These are phyloP conservation scores for Debaryomyces maramus DNA, from an alignment of 805 yeast species.

Conservation along the genomic window DNA sequence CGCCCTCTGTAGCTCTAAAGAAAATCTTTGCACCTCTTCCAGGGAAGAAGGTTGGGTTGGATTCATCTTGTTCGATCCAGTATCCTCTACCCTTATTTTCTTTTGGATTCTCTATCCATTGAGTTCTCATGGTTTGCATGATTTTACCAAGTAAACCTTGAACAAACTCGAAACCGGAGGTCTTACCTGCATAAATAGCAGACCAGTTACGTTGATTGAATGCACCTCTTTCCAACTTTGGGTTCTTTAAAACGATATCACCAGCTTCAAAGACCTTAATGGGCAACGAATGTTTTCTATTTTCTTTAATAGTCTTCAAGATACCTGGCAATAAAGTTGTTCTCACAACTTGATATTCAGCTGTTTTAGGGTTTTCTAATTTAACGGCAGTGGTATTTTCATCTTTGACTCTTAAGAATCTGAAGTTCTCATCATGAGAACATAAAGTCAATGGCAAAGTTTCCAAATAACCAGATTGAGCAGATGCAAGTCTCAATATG, in stretches of 20 bases:
- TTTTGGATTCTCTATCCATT: constrained; percentile 65
- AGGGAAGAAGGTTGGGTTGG: constrained; percentile 81
- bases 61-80: constrained; percentile 75
- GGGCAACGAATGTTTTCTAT: constrained; percentile 93
- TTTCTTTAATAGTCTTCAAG: constrained; percentile 91
- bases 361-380: constrained; percentile 93
- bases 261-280: constrained; percentile 94
- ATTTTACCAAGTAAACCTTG: constrained; percentile 94
- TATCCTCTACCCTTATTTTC: constrained; percentile 66
- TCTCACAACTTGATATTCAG: constrained; percentile 97
- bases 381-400: constrained; percentile 80
- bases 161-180: constrained; percentile 89
- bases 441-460: constrained; percentile 94
- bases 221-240: constrained; percentile 80
- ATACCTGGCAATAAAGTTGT: constrained; percentile 93
- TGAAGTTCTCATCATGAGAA: constrained; percentile 96
- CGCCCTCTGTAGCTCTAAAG: constrained; percentile 66
- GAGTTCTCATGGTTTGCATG: constrained; percentile 93
- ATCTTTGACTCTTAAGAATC: constrained; percentile 72
- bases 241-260: constrained; percentile 87
- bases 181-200: constrained; percentile 91
- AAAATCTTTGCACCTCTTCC: constrained; percentile 93
- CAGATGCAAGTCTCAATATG: constrained; percentile 83
- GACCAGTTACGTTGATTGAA: constrained; percentile 92
- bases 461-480: constrained; percentile 95